These are phyloP conservation scores for Suillus lakei DNA, from an alignment of 768 basidiomycete genomes.

Conservation along the genomic window DNA sequence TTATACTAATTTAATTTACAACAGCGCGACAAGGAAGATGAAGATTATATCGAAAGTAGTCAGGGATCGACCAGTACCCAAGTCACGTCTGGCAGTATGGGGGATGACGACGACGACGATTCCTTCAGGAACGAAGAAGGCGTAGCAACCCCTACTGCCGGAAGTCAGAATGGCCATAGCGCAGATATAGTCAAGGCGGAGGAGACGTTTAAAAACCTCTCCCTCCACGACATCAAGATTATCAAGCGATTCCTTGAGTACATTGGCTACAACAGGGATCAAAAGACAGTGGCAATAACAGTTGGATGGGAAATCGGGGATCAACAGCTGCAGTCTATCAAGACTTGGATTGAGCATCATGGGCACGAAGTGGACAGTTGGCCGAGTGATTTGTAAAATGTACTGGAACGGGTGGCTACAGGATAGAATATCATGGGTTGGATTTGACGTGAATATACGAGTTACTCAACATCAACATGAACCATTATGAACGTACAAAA, in stretches of 20 bases:
- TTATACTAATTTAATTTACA: neutral
- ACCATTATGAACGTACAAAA: neutral
- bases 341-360: neutral
- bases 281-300: neutral
- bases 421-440: neutral
- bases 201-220: neutral
- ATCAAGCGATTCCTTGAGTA: neutral
- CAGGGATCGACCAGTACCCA: neutral
- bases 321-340: neutral
- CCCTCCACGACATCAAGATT: neutral
- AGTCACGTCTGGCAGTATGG: neutral
- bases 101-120: neutral
- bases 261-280: neutral
- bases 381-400: neutral
- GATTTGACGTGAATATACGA: neutral
- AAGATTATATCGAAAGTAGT: conserved; percentile 7
- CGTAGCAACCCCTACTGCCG: neutral
- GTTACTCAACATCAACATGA: neutral
- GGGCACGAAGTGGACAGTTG: neutral
- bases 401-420: no score
- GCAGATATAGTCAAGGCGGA: conserved; percentile 1
- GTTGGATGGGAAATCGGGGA: neutral
- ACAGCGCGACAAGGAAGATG: conserved; percentile 17
- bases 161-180: neutral
- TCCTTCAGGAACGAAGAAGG: neutral